phyloP scores from a whole-genome alignment of 2,329 filamentous ascomycete species.

The Corinectria fuckeliana region DNA sequence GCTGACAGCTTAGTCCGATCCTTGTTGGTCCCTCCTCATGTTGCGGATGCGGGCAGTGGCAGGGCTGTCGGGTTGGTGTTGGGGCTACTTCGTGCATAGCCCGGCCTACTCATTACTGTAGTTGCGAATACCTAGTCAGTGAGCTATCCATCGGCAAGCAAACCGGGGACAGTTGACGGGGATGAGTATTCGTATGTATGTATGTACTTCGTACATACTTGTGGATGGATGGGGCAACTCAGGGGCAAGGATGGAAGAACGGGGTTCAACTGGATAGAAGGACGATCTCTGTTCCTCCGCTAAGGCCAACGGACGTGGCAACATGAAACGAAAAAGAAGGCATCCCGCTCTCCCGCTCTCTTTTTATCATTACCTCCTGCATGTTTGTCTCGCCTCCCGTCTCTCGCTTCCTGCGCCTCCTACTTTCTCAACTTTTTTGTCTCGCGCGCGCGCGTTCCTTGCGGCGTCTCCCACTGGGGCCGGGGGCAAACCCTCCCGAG shows the following conservation, averaged over 20 bases:
- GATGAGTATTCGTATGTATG: too few relatives aligned
- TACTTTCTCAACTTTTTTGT: background rate
- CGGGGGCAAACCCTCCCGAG: background rate
- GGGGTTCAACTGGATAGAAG: background rate
- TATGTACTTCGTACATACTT: too few relatives aligned
- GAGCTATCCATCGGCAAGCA: slow-evolving; percentile 1
- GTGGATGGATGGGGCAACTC: too few relatives aligned
- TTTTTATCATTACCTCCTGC: background rate
- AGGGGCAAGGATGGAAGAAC: too few relatives aligned
- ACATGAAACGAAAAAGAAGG: slow-evolving; percentile 14
- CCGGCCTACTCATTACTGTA: too few relatives aligned
- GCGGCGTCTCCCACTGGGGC: background rate
- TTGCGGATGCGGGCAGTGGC: background rate
- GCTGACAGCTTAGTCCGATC: slow-evolving; percentile 14
- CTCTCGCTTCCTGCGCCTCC: background rate
- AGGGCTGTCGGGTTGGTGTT: too few relatives aligned
- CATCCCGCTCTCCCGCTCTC: background rate
- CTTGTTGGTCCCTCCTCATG: slow-evolving; percentile 7
- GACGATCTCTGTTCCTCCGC: slow-evolving; percentile 13
- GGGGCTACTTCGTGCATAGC: too few relatives aligned
- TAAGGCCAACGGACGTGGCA: background rate
- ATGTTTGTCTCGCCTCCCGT: background rate
- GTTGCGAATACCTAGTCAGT: too few relatives aligned
- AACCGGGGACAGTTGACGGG: background rate
- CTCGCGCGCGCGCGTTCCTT: background rate